Percentiles rank a stretch among this genome's conserved stretches.
Evolutionary conservation across 306 rosid genomes (phyloP).

Genomic region (Pyrus bretschneideri): DNA sequence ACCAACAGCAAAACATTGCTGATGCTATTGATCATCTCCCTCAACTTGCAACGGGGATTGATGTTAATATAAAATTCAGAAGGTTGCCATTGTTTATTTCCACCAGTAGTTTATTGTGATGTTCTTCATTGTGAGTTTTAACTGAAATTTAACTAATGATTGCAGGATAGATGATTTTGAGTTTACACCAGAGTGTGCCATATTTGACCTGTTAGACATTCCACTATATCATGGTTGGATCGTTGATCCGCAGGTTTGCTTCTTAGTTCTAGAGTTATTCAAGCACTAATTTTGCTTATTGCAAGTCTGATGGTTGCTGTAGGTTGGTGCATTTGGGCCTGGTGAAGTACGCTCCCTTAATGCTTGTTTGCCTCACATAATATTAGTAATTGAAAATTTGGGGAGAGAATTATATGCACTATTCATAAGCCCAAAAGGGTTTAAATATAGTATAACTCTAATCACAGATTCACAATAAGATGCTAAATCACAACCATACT

Average conservation of each 20-base stretch:
- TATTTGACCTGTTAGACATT: slow-evolving; percentile 93
- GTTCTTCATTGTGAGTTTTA: slow-evolving; percentile 19
- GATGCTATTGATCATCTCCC: slow-evolving; percentile 98
- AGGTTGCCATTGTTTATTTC: slow-evolving; percentile 43
- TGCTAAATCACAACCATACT: neutral
- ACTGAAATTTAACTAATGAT: slow-evolving; percentile 19
- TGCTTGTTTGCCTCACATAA: neutral
- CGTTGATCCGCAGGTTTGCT: slow-evolving; percentile 78
- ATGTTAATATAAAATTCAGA: slow-evolving; percentile 85
- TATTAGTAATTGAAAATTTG: neutral
- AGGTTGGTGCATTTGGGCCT: slow-evolving; percentile 1
- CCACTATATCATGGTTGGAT: slow-evolving; percentile 99
- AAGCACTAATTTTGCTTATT: neutral
- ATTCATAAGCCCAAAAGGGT: neutral
- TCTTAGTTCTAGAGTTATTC: slow-evolving; percentile 10
- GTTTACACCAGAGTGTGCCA: slow-evolving; percentile 96
- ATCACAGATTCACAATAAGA: neutral
- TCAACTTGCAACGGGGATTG: slow-evolving; percentile 96
- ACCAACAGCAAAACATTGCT: slow-evolving; percentile 92
- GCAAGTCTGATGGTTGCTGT: neutral
- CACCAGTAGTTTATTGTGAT: slow-evolving; percentile 3
- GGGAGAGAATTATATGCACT: neutral
- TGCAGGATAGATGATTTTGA: slow-evolving; percentile 92
- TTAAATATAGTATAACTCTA: neutral
- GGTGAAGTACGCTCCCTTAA: neutral